Evolutionary conservation across 768 basidiomycete genomes (phyloP).

Genomic region (Gloeopeniophorella convolvens): DNA sequence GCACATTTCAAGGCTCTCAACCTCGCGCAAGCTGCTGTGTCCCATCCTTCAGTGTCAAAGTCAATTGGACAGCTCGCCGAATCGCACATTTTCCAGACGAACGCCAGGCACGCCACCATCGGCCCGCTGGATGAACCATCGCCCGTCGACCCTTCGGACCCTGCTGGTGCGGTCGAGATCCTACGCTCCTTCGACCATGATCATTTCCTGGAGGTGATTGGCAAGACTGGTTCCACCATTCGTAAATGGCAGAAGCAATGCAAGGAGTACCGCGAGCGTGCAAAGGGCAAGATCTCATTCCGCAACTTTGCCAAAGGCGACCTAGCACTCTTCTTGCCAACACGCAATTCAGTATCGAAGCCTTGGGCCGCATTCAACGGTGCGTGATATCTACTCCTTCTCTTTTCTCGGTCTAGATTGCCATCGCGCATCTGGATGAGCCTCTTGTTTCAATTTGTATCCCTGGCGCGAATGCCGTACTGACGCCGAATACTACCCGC

Average conservation of each 20-base stretch:
- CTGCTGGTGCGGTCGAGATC: constrained; percentile 58
- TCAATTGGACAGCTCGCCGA: constrained; percentile 38
- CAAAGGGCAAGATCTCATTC: constrained; percentile 94
- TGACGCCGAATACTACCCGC: constrained; percentile 30
- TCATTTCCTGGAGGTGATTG: constrained; percentile 75
- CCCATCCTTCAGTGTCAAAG: constrained; percentile 41
- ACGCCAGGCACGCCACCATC: constrained; percentile 45
- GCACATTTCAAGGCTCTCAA: constrained; percentile 69
- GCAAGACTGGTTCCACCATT: constrained; percentile 77
- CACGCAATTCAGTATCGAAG: constrained; percentile 86
- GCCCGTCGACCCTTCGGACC: constrained; percentile 75
- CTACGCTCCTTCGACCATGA: constrained; percentile 78
- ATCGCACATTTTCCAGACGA: constrained; percentile 25
- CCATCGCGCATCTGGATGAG: neutral
- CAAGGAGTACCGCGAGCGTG: constrained; percentile 91
- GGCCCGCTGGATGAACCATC: constrained; percentile 53
- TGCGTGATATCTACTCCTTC: constrained; percentile 29
- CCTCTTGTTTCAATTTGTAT: neutral
- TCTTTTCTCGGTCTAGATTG: neutral
- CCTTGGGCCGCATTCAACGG: constrained; percentile 99
- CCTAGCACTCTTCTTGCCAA: constrained; percentile 91
- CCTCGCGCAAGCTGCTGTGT: constrained; percentile 50
- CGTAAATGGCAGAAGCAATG: constrained; percentile 98
- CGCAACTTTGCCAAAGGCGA: constrained; percentile 94
- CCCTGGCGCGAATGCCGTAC: constrained; percentile 6